Base-by-base conservation (phyloP, 83 land plant genomes). In the Thuja plicata region DNA sequence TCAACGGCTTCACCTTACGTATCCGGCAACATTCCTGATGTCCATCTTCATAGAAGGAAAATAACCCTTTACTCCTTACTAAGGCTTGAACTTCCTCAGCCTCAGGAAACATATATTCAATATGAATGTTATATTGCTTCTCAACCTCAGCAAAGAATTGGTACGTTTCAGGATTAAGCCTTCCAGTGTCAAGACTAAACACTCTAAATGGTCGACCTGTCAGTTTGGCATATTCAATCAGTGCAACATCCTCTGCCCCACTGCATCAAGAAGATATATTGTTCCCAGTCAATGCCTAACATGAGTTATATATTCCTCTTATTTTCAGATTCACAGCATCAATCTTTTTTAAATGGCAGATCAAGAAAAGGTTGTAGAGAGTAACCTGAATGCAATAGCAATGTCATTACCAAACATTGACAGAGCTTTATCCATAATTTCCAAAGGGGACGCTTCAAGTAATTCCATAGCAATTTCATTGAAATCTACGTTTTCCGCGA, bases 1-100 rank as follows among this genome's bases (percentile, higher is more conserved):
- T 94, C 24, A 98, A 86, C 0, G 99, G 99, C 88, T 95, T 88
- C 40, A 98, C 99, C 77, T 96, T 98, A 80, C 99, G 93, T 13
- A 98, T 93, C n/a, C 95, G 87, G 94, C 99, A 98, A 93, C 99
- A 98, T 78, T 98, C 99, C 90, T 97, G 97, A 88, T 98, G 99
- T 17, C 99, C 99, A 91, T 97, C 99, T 84, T 96, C 96, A 88
- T 96, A 97, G 88, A 97, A 98, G 12, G 99, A 97, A 89, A 98
- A 98, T 85, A 98, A 84, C 2, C 99, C 99, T 52, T 97, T 98
- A 83, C 71, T 91, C 74, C 97, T 93, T 11, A 96, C 97, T 13
- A 98, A 87, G 16, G 87, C 95, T 85, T 98, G 96, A 27, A 97
- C 98, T 86, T 98, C 99, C 48, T 87, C 88, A 10, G 99, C 94